A percentile compares a stretch with the other conserved stretches of the same genome.
Evolutionary conservation across 345 rosid species (phyloP).

Genomic region (Pistacia atlantica): DNA sequence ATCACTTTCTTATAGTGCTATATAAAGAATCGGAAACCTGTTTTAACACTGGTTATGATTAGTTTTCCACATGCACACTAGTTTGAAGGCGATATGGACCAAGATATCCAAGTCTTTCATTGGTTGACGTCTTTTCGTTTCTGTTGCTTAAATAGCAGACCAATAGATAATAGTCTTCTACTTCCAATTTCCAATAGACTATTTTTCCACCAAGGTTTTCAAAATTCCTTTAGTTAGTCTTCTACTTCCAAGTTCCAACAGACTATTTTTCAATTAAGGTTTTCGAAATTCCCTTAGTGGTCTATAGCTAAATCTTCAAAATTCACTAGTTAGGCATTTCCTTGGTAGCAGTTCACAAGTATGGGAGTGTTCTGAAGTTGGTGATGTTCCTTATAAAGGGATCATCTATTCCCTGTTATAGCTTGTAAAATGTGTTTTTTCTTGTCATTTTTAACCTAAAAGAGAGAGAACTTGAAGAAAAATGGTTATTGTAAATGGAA

Average conservation of each 20-base stretch:
- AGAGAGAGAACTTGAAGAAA: no score
- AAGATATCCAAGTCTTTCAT: background rate
- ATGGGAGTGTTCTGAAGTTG: background rate
- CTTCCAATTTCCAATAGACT: background rate
- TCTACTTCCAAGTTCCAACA: background rate
- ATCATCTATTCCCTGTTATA: no score
- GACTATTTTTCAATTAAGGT: background rate
- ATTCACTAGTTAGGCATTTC: background rate
- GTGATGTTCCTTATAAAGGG: no score
- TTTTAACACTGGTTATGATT: background rate
- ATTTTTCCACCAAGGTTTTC: background rate
- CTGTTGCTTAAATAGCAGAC: background rate
- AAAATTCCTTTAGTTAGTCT: background rate
- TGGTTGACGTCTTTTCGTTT: background rate
- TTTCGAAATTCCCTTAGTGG: background rate
- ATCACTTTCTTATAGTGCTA: background rate
- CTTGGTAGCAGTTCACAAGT: background rate
- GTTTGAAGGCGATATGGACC: background rate
- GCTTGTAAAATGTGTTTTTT: no score
- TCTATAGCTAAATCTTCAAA: background rate
- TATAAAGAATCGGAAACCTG: slow-evolving; percentile 1
- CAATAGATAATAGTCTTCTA: background rate
- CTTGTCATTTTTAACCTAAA: no score
- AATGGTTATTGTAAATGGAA: no score
- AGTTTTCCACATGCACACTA: background rate